These are phyloP conservation scores for Conoideocrella luteorostrata DNA, from an alignment of 2,329 filamentous ascomycete species.

Conservation along the genomic window DNA sequence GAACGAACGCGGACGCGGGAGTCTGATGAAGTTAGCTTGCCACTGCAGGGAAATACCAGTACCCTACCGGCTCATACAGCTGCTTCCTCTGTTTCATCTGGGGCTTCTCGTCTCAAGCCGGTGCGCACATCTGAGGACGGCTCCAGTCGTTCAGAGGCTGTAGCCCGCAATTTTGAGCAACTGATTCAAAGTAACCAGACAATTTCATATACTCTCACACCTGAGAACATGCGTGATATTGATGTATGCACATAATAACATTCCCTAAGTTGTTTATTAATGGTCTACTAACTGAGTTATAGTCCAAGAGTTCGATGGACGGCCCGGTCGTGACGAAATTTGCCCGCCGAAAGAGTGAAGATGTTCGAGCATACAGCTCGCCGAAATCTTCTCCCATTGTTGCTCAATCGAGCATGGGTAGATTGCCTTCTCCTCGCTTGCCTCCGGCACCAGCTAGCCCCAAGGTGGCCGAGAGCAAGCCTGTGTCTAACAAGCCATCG, in stretches of 20 bases:
- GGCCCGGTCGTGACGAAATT: slow-evolving; percentile 37
- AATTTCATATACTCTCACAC: slow-evolving; percentile 75
- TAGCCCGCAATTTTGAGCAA: slow-evolving; percentile 67
- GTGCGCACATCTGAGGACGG: slow-evolving; percentile 55
- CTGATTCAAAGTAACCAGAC: slow-evolving; percentile 78
- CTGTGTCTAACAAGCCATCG: slow-evolving; percentile 6
- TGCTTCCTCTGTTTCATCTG: slow-evolving; percentile 45
- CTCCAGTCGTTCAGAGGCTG: slow-evolving; percentile 45
- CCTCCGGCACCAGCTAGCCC: slow-evolving; percentile 9
- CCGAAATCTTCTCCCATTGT: slow-evolving; percentile 44
- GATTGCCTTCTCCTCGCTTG: slow-evolving; percentile 11
- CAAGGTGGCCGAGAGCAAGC: slow-evolving; percentile 9
- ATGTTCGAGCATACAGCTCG: slow-evolving; percentile 32
- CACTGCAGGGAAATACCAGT: slow-evolving; percentile 16
- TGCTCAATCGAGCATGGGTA: slow-evolving; percentile 26
- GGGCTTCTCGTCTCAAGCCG: slow-evolving; percentile 44
- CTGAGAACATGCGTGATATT: slow-evolving; percentile 70
- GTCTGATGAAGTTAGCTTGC: slow-evolving; percentile 25
- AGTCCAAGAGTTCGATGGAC: slow-evolving; percentile 35
- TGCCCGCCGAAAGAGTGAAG: slow-evolving; percentile 39
- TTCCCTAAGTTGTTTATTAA: too few species aligned
- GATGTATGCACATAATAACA: slow-evolving; percentile 47
- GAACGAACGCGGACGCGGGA: slow-evolving; percentile 30
- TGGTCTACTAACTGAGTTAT: too few species aligned
- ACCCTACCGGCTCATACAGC: slow-evolving; percentile 38